phyloP scores from a whole-genome alignment of 164 flowering plant species.

The Magnolia officinalis region DNA sequence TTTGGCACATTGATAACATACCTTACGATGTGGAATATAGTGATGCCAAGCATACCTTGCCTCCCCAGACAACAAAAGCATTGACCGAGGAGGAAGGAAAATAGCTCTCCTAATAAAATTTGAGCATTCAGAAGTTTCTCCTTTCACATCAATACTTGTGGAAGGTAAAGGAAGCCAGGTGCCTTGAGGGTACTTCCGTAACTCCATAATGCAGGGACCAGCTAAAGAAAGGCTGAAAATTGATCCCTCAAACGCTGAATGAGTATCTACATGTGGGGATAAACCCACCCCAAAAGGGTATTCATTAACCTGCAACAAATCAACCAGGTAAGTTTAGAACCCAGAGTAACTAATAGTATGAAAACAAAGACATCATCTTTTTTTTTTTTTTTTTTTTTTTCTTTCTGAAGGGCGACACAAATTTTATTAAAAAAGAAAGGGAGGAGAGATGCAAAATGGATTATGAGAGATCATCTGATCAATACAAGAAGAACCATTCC shows the following conservation, averaged over 20 bases:
- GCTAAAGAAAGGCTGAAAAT: slow-evolving; percentile 95
- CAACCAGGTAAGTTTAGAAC: not conserved
- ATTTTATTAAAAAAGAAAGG: too few species aligned
- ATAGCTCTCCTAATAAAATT: slow-evolving; percentile 50
- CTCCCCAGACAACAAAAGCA: slow-evolving; percentile 84
- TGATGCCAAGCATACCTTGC: slow-evolving; percentile 98
- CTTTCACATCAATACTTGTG: slow-evolving; percentile 20
- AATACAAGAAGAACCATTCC: too few species aligned
- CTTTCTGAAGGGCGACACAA: too few species aligned
- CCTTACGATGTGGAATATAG: slow-evolving; percentile 98
- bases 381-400: too few species aligned
- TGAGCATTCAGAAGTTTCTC: slow-evolving; percentile 30
- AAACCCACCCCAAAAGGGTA: slow-evolving; percentile 90
- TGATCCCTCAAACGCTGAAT: slow-evolving; percentile 87
- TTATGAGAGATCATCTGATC: too few species aligned
- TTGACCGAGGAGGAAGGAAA: slow-evolving; percentile 87
- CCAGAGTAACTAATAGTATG: not conserved
- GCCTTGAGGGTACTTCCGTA: slow-evolving; percentile 71
- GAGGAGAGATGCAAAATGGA: too few species aligned
- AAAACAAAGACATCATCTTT: not conserved
- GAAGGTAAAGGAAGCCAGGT: slow-evolving; percentile 33
- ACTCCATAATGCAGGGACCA: slow-evolving; percentile 97
- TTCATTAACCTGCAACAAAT: slow-evolving; percentile 73
- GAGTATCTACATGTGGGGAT: slow-evolving; percentile 95
- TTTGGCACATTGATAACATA: slow-evolving; percentile 15